Evolutionary conservation across 495 filamentous ascomycete genomes (phyloP), one percentile per base, ranked within the genome.

Genomic region (Aspergillus heteromorphus): DNA sequence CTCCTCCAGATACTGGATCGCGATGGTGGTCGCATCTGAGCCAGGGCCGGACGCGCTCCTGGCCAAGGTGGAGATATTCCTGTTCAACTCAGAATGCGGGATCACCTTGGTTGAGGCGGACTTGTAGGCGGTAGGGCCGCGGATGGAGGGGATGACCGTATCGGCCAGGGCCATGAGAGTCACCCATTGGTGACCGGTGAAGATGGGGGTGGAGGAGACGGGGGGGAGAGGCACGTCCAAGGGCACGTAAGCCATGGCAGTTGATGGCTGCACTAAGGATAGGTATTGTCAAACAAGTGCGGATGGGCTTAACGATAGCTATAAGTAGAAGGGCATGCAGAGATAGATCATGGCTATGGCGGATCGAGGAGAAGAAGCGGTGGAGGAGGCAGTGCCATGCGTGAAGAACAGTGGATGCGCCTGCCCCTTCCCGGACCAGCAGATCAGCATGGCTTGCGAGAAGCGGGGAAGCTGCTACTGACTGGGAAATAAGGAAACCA

Each of bases 151-250:
- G 20, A 85, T 72, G 25, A 83, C 62, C 0, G 79, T 73, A 55
- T 84, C 80, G 25, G 76, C 75, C 5, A 85, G 65, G 0, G 80
- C 71, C 58, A 83, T 66, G 2, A 85, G 66, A 0, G 74, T 83
- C 2, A 58, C 71, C 82, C 82, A 85, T 72, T 85, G 82, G 1
- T 67, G 27, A 17, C 73, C 68, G 0, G 70, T 74, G 53, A 81
- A 79, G 52, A 75, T 65, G 9, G 69, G 59, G 19, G 64, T 56
- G 10, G 65, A 59, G 1, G 71, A 67, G 8, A 61, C 64, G 4
- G 75, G 70, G 13, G 75, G 70, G 8, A 80, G 59, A 36, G 77
- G 66, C n/a, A 70, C 66, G n/a, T 71, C 72, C 55, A 71, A 43
- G 8, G 78, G 78, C 21, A 60, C 65, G 56, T 71, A 72, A 4